Conservation (phyloP, 495 filamentous ascomycete genomes). For the Aspergillus cristatus region DNA sequence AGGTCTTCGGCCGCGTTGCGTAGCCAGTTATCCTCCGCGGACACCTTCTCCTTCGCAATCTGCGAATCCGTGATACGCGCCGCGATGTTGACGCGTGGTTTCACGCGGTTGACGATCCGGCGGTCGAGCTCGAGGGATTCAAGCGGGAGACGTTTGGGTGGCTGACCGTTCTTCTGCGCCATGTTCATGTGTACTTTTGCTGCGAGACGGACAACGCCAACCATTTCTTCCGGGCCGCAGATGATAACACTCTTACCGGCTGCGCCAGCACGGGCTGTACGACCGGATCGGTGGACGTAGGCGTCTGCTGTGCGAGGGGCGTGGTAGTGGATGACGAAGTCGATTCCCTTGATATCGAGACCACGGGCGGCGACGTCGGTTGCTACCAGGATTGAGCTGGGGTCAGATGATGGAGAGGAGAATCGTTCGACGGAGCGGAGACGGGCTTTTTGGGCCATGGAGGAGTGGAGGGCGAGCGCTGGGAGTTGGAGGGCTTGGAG, state of each 20-base stretch:
- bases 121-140: constrained; percentile 77
- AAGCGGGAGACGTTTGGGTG: constrained; percentile 43
- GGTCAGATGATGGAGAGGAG: constrained; percentile 48
- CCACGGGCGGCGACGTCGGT: constrained; percentile 97
- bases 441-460: constrained; percentile 95
- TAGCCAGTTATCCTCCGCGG: constrained; percentile 77
- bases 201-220: constrained; percentile 71
- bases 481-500: constrained; percentile 75
- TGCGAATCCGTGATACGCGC: constrained; percentile 75
- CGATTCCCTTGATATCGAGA: constrained; percentile 82
- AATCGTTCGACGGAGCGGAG: constrained; percentile 88
- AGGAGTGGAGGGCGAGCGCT: constrained; percentile 74
- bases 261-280: constrained; percentile 76
- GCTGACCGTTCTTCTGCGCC: constrained; percentile 23
- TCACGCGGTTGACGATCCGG: constrained; percentile 63
- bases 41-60: constrained; percentile 79
- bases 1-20: constrained; percentile 81
- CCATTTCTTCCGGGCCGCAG: constrained; percentile 85
- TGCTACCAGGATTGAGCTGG: constrained; percentile 70
- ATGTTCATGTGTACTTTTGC: constrained; percentile 70
- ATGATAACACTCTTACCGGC: constrained; percentile 75
- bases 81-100: constrained; percentile 62
- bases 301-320: constrained; percentile 83
- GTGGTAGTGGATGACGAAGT: constrained; percentile 90
- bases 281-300: constrained; percentile 92